phyloP scores from a whole-genome alignment of 441 rosid genomes.

The Francoa sonchifolia region DNA sequence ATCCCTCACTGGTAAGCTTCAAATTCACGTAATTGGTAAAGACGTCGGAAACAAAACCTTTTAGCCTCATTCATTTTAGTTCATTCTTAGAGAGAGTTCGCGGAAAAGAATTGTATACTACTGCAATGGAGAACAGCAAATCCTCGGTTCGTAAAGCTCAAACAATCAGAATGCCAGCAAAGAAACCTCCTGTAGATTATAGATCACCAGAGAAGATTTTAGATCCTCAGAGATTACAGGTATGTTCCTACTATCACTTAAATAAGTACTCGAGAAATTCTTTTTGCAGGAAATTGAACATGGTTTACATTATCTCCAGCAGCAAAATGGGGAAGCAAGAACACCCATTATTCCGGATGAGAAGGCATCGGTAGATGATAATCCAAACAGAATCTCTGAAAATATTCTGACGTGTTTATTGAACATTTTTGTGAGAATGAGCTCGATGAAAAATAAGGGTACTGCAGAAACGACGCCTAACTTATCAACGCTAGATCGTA shows the following conservation, averaged over 20 bases:
- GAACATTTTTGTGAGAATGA: conserved; percentile 50
- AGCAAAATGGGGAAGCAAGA: conserved; percentile 29
- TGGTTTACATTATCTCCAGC: conserved; percentile 19
- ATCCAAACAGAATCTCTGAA: conserved; percentile 62
- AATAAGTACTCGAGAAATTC: background rate
- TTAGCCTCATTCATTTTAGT: background rate
- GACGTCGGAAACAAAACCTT: conserved; percentile 1
- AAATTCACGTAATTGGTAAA: background rate
- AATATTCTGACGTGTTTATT: conserved; percentile 51
- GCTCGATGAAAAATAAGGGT: conserved; percentile 26
- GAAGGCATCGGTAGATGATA: conserved; percentile 14
- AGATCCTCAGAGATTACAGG: conserved; percentile 38
- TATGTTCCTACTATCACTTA: conserved; percentile 8
- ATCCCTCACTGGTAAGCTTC: conserved; percentile 24
- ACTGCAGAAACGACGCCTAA: conserved; percentile 21
- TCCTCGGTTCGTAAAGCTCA: conserved; percentile 18
- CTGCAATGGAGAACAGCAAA: conserved; percentile 22
- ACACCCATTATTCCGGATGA: conserved; percentile 17
- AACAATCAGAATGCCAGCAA: conserved; percentile 22
- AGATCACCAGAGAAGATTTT: conserved; percentile 26
- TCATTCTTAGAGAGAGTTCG: conserved; percentile 20
- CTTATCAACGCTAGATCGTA: conserved; percentile 17
- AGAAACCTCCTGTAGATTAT: conserved; percentile 19
- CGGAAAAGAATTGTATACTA: conserved; percentile 26
- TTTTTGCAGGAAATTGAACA: conserved; percentile 11